Conservation (phyloP, 768 basidiomycete genomes). For the Leccinellum rugosiceps region DNA sequence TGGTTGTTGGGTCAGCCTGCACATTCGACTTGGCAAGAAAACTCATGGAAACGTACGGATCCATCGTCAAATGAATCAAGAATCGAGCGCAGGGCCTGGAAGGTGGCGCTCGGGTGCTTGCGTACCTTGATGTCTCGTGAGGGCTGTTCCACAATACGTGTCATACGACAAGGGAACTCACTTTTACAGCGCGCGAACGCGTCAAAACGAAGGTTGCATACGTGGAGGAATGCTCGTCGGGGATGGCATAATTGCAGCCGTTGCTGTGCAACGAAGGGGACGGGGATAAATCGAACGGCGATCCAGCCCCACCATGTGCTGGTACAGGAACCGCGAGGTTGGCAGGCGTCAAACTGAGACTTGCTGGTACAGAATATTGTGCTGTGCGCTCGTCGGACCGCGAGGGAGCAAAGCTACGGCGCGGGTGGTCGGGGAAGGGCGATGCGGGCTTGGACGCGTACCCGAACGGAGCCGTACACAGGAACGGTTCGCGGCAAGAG, state of each 20-base stretch:
- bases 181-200: slow-evolving; percentile 53
- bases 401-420: not conserved
- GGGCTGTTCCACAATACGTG: not conserved
- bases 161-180: slow-evolving; percentile 27
- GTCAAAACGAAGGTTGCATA: slow-evolving; percentile 45
- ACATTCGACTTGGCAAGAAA: not conserved
- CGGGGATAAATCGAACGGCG: slow-evolving; percentile 34
- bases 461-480: not conserved
- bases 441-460: slow-evolving; percentile 9
- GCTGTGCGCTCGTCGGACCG: slow-evolving; percentile 2
- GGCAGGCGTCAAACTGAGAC: not conserved
- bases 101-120: slow-evolving; percentile 20
- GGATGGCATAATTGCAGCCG: slow-evolving; percentile 2
- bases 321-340: not conserved
- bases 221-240: slow-evolving; percentile 4
- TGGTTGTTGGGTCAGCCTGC: slow-evolving; percentile 17
- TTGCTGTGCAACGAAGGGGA: slow-evolving; percentile 12
- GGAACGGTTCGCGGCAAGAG: slow-evolving; percentile 9
- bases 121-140: slow-evolving; percentile 20
- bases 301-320: slow-evolving; percentile 12
- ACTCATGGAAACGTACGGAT: slow-evolving; percentile 15
- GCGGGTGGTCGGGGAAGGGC: not conserved
- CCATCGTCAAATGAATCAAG: slow-evolving; percentile 22
- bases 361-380: not conserved
- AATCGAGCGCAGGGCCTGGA: slow-evolving; percentile 25